Percentiles rank a stretch among this genome's conserved stretches.
phyloP scores from a whole-genome alignment of 768 basidiomycete genomes.

The Mycena polygramma region DNA sequence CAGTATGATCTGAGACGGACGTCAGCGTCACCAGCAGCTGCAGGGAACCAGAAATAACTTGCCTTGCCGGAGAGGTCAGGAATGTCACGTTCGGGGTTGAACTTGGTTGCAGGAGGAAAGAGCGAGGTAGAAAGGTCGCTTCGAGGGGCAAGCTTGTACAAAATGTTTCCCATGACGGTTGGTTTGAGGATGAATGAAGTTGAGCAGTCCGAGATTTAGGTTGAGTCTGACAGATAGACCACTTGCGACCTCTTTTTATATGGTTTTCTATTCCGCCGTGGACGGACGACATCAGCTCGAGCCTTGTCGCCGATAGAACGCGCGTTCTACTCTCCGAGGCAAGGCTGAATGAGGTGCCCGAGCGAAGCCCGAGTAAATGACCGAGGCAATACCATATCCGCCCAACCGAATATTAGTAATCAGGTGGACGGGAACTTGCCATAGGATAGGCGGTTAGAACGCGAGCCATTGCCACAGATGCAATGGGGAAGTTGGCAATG shows the following conservation, averaged over 20 bases:
- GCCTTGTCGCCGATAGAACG: not conserved
- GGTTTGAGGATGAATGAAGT: not conserved
- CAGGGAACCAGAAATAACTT: too few species aligned
- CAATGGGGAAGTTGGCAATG: too few species aligned
- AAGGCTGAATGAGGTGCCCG: not conserved
- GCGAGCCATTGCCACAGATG: too few species aligned
- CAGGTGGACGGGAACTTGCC: too few species aligned
- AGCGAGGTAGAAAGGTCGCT: slow-evolving; percentile 3
- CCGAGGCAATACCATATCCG: too few species aligned
- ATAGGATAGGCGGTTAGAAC: too few species aligned
- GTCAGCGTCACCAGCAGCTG: not conserved
- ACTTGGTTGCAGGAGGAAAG: not conserved
- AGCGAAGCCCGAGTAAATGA: too few species aligned
- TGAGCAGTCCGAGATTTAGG: too few species aligned
- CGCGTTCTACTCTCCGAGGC: not conserved
- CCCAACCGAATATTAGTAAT: too few species aligned
- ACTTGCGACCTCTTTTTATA: not conserved
- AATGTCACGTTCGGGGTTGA: slow-evolving; percentile 6
- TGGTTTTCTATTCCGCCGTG: not conserved
- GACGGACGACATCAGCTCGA: not conserved
- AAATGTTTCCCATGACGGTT: not conserved
- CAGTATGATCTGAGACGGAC: not conserved
- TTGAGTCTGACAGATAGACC: not conserved
- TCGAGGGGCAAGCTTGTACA: not conserved
- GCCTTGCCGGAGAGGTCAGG: slow-evolving; percentile 17